These are phyloP conservation scores for Sphagnurus paluster DNA, from an alignment of 1,284 basidiomycete genomes.

Conservation along the genomic window DNA sequence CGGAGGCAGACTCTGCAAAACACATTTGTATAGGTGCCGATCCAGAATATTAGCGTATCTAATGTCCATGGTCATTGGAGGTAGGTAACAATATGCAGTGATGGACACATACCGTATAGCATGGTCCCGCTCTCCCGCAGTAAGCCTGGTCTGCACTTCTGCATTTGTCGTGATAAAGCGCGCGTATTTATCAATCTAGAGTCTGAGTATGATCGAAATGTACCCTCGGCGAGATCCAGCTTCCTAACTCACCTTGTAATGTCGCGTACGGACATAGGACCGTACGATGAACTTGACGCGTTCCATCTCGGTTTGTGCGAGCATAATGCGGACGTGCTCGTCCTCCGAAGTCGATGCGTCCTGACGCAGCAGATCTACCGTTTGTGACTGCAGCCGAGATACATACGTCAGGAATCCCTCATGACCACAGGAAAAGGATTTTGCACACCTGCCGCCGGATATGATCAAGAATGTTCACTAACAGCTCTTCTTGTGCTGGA, in stretches of 20 bases:
- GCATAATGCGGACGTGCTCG: slow-evolving; percentile 87
- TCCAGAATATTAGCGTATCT: slow-evolving; percentile 77
- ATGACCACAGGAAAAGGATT: no score
- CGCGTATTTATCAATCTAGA: slow-evolving; percentile 84
- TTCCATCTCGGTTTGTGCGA: slow-evolving; percentile 92
- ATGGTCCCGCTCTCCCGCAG: slow-evolving; percentile 78
- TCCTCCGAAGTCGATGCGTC: slow-evolving; percentile 85
- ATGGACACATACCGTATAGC: slow-evolving; percentile 57
- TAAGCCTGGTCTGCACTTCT: slow-evolving; percentile 69
- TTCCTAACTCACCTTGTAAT: slow-evolving; percentile 69
- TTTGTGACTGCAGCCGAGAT: slow-evolving; percentile 47
- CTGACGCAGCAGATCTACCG: slow-evolving; percentile 66
- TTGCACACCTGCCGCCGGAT: slow-evolving; percentile 80
- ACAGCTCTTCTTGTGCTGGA: slow-evolving; percentile 71
- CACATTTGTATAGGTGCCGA: slow-evolving; percentile 70
- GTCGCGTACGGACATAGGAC: slow-evolving; percentile 82
- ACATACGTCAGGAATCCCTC: background rate
- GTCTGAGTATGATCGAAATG: slow-evolving; percentile 20
- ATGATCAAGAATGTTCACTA: slow-evolving; percentile 76
- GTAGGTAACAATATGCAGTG: background rate
- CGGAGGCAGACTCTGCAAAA: slow-evolving; percentile 78
- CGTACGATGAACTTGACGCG: slow-evolving; percentile 88
- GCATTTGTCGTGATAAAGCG: slow-evolving; percentile 72
- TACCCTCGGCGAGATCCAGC: background rate
- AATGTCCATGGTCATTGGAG: slow-evolving; percentile 5